These are phyloP conservation scores for Macadamia integrifolia DNA, from an alignment of 164 flowering plant genomes.

Conservation along the genomic window DNA sequence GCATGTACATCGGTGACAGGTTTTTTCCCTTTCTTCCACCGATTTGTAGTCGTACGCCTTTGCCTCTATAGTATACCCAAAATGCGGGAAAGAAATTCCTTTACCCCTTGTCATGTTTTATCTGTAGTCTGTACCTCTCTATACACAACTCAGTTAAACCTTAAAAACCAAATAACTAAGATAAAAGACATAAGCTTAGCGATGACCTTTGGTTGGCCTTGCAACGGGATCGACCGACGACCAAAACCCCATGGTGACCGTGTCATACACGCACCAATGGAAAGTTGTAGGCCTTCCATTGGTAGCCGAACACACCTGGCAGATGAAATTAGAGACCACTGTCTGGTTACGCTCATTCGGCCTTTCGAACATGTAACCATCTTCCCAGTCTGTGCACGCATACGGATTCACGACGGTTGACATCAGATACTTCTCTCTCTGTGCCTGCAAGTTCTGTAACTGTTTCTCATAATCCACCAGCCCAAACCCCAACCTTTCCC, in stretches of 20 bases:
- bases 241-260: constrained; percentile 27
- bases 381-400: constrained; percentile 3
- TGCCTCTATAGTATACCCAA: no score
- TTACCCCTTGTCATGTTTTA: no score
- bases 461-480: constrained; percentile 12
- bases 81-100: no score
- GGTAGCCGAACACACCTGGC: constrained; percentile 31
- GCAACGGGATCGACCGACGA: constrained; percentile 47
- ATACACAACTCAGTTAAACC: no score
- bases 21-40: no score
- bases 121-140: no score
- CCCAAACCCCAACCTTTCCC: constrained; percentile 3
- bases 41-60: no score
- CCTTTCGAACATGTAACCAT: background rate
- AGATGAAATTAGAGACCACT: background rate
- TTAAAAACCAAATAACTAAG: no score
- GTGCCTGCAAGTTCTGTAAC: constrained; percentile 15
- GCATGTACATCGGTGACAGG: no score
- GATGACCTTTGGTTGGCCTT: constrained; percentile 30
- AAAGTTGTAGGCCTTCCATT: constrained; percentile 26
- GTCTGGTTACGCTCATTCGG: background rate
- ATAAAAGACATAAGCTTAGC: background rate
- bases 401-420: constrained; percentile 12
- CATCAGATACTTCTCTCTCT: constrained; percentile 29
- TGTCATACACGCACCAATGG: constrained; percentile 46